Evolutionary conservation across 176 grass and related monocot species (phyloP).

Genomic region (Lolium rigidum): DNA sequence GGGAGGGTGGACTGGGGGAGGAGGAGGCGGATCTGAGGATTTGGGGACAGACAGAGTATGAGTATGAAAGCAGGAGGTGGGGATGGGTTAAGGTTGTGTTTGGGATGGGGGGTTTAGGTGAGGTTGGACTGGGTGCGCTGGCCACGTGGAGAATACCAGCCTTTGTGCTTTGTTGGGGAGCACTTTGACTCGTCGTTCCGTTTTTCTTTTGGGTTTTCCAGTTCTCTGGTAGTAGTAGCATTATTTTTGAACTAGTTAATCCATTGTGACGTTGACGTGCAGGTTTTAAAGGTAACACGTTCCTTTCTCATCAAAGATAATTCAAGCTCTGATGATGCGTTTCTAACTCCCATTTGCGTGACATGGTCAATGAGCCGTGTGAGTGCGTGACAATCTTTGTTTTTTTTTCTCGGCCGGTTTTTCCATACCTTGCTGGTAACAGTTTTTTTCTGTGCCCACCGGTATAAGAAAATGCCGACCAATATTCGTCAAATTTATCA

Average conservation of each 20-base stretch:
- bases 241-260: not conserved
- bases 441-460: too few relatives aligned
- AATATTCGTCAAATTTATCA: too few relatives aligned
- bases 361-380: slow-evolving; percentile 2
- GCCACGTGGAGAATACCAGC: slow-evolving; percentile 54
- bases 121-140: slow-evolving; percentile 34
- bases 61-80: not conserved
- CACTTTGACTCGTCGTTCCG: slow-evolving; percentile 42
- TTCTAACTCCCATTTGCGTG: not conserved
- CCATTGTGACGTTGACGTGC: not conserved
- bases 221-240: not conserved
- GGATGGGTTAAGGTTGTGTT: slow-evolving; percentile 21
- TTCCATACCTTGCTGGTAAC: too few relatives aligned
- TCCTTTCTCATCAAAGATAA: not conserved
- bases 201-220: not conserved
- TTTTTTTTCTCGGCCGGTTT: too few relatives aligned
- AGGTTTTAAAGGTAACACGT: not conserved
- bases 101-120: slow-evolving; percentile 34
- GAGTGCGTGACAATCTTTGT: not conserved
- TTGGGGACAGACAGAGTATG: not conserved
- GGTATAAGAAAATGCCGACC: too few relatives aligned
- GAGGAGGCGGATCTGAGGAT: slow-evolving; percentile 48
- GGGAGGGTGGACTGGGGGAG: not conserved
- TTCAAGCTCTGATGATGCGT: not conserved
- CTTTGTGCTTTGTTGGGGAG: not conserved